Conservation (phyloP, 2,329 filamentous ascomycete genomes). For the Rhynchosporium agropyri region DNA sequence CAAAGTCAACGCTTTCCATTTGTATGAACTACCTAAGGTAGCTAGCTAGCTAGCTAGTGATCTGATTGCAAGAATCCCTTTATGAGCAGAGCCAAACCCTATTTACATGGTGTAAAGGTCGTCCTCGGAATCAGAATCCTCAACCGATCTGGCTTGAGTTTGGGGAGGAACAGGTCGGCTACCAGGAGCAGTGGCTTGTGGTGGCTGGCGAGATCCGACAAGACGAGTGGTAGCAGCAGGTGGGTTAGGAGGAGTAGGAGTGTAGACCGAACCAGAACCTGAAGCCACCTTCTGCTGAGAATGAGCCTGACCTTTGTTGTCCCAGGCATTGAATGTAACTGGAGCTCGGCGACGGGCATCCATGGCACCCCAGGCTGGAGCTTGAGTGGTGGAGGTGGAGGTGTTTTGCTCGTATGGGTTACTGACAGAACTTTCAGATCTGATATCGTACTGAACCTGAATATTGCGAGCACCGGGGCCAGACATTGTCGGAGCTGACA, state of each 20-base stretch:
- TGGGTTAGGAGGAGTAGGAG: slow-evolving; percentile 1
- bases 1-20: too few species aligned
- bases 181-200: background rate
- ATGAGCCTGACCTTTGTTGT: slow-evolving; percentile 26
- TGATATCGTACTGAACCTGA: background rate
- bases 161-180: background rate
- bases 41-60: too few species aligned
- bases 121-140: background rate
- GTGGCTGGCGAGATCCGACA: slow-evolving; percentile 1
- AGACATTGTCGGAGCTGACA: background rate
- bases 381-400: background rate
- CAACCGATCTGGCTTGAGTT: background rate
- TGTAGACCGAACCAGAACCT: background rate
- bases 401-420: slow-evolving; percentile 28
- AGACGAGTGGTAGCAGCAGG: background rate
- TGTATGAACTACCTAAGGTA: too few species aligned
- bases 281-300: slow-evolving; percentile 10
- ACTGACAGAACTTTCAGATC: slow-evolving; percentile 17
- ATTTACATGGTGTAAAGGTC: slow-evolving; percentile 7
- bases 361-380: slow-evolving; percentile 18
- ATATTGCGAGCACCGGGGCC: slow-evolving; percentile 5
- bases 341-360: slow-evolving; percentile 22
- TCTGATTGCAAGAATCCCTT: too few species aligned
- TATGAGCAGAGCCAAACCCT: too few species aligned
- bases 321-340: slow-evolving; percentile 26